Evolutionary conservation across 305 asterid genomes (phyloP).

Genomic region (Nicotiana rustica): DNA sequence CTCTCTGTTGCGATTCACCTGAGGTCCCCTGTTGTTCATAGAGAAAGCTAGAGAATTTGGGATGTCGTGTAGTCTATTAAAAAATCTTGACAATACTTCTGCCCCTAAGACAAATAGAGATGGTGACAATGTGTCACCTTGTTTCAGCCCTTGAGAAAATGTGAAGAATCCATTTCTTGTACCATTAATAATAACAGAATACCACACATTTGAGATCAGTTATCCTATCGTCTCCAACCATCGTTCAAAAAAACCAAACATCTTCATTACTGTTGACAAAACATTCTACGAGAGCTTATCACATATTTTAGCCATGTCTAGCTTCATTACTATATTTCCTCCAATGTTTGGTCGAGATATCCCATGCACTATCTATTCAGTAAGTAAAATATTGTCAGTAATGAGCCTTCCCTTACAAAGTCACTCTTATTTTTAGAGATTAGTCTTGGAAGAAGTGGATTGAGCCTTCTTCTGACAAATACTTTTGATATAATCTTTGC

Average conservation of each 20-base stretch:
- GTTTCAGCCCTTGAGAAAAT: background rate
- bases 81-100: background rate
- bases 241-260: background rate
- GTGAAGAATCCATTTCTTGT: background rate
- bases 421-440: too few species aligned
- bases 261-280: background rate
- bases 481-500: too few species aligned
- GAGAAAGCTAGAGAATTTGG: background rate
- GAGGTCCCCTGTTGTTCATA: background rate
- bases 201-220: background rate
- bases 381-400: too few species aligned
- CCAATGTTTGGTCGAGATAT: too few species aligned
- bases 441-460: too few species aligned
- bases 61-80: background rate
- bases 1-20: background rate
- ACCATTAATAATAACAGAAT: background rate
- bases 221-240: background rate
- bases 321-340: background rate
- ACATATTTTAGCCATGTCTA: background rate
- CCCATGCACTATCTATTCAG: too few species aligned
- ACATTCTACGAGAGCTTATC: background rate
- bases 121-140: background rate
- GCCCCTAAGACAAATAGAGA: background rate
- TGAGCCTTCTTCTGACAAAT: too few species aligned
- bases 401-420: too few species aligned